Evolutionary conservation across 257 asterid genomes (phyloP).

Genomic region (Nicotiana tomentosiformis): DNA sequence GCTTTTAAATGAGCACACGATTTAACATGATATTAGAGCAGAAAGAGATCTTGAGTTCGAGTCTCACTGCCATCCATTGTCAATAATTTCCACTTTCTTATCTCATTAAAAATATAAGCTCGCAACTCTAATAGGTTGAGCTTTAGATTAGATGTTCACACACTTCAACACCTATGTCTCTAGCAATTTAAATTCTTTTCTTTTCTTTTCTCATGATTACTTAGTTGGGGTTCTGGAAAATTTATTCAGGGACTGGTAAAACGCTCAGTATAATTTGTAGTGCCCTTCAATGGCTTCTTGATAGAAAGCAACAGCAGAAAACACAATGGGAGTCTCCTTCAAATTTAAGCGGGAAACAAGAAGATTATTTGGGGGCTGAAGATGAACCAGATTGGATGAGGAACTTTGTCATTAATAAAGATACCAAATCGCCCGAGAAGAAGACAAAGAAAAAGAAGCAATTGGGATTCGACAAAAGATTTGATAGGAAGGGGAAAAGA

Average conservation of each 20-base stretch:
- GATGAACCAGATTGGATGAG: constrained; percentile 97
- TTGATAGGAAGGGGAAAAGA: constrained; percentile 18
- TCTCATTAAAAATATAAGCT: no score
- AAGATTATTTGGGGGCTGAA: constrained; percentile 25
- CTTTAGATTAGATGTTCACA: no score
- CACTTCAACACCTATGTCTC: no score
- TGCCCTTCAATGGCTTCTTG: constrained; percentile 93
- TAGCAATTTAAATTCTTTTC: no score
- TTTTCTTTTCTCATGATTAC: background rate
- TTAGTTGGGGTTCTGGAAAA: background rate
- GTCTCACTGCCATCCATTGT: no score
- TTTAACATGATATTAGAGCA: no score
- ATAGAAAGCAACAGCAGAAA: constrained; percentile 40
- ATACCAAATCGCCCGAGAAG: constrained; percentile 28
- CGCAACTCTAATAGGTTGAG: no score
- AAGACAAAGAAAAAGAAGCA: constrained; percentile 20
- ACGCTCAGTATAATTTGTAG: constrained; percentile 93
- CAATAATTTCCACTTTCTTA: no score
- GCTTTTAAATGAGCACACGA: no score
- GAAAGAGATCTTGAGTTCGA: no score
- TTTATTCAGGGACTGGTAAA: constrained; percentile 83
- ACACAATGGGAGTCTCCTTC: constrained; percentile 8
- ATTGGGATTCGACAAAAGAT: constrained; percentile 19
- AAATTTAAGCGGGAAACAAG: constrained; percentile 24
- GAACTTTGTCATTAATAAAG: constrained; percentile 48